A percentile compares a stretch with the other conserved stretches of the same genome.
phyloP scores from a whole-genome alignment of 2,329 filamentous ascomycete species.

The Lachnellula subtilissima region DNA sequence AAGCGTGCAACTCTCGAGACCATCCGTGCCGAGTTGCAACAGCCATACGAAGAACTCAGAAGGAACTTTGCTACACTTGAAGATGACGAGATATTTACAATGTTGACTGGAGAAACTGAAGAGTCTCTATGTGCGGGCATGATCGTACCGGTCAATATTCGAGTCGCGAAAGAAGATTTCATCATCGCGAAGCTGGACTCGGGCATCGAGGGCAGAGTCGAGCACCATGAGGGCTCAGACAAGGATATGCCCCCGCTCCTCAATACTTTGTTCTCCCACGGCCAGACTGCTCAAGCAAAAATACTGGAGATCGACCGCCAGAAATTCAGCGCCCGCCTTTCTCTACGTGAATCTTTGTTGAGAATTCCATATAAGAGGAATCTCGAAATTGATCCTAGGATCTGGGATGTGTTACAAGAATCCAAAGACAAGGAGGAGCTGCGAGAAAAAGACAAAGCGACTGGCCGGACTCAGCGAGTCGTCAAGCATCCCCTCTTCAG shows the following conservation, averaged over 20 bases:
- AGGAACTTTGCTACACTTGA: slow-evolving; percentile 68
- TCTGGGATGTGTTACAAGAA: slow-evolving; percentile 86
- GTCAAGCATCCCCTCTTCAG: slow-evolving; percentile 98
- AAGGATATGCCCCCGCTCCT: slow-evolving; percentile 55
- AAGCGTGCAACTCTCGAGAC: slow-evolving; percentile 96
- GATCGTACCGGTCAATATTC: slow-evolving; percentile 86
- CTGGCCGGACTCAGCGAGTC: slow-evolving; percentile 83
- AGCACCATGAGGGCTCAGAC: slow-evolving; percentile 75
- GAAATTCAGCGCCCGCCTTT: slow-evolving; percentile 76
- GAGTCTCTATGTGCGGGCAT: slow-evolving; percentile 82
- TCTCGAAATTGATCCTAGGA: slow-evolving; percentile 67
- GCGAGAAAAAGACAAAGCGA: slow-evolving; percentile 78
- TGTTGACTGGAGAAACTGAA: slow-evolving; percentile 89
- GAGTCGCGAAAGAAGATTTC: slow-evolving; percentile 85
- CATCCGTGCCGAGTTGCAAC: slow-evolving; percentile 87
- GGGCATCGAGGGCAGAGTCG: slow-evolving; percentile 84
- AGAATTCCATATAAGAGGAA: slow-evolving; percentile 66
- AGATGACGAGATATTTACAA: slow-evolving; percentile 83
- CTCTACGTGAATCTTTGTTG: slow-evolving; percentile 76
- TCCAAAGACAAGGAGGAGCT: slow-evolving; percentile 75
- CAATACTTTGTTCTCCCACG: slow-evolving; percentile 67
- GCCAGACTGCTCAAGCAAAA: slow-evolving; percentile 86
- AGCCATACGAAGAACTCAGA: slow-evolving; percentile 90
- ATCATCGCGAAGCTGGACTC: slow-evolving; percentile 92
- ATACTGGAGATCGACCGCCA: slow-evolving; percentile 83